phyloP scores from a whole-genome alignment of 129 eudicot genomes.

The Sambucus nigra region DNA sequence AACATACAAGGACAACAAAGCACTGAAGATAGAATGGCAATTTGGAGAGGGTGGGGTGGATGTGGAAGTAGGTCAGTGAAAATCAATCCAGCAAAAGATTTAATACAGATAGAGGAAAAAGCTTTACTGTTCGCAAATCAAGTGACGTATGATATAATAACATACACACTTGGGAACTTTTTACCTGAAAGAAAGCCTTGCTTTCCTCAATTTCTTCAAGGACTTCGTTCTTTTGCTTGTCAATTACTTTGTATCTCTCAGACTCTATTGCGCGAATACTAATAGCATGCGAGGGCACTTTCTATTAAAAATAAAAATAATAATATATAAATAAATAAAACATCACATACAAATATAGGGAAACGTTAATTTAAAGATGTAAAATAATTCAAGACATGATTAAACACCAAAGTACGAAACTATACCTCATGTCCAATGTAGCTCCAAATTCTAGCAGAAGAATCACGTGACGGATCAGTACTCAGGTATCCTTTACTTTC shows the following conservation, averaged over 20 bases:
- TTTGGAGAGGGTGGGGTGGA: no score
- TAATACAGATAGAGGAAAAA: no score
- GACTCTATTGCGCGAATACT: slow-evolving; percentile 83
- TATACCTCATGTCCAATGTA: slow-evolving; percentile 92
- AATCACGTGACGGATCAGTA: slow-evolving; percentile 39
- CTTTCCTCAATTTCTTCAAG: slow-evolving; percentile 98
- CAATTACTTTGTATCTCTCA: slow-evolving; percentile 68
- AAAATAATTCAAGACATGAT: not conserved
- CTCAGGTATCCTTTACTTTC: slow-evolving; percentile 51
- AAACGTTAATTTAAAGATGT: not conserved
- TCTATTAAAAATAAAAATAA: slow-evolving; percentile 26
- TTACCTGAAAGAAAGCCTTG: slow-evolving; percentile 96
- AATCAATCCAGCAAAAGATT: no score
- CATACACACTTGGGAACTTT: not conserved
- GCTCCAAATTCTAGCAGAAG: slow-evolving; percentile 52
- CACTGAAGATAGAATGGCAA: no score
- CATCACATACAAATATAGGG: no score
- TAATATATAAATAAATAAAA: no score
- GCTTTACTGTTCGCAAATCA: no score
- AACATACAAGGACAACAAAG: no score
- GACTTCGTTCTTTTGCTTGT: slow-evolving; percentile 47
- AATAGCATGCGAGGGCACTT: slow-evolving; percentile 52
- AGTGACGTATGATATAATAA: no score
- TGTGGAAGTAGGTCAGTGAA: no score
- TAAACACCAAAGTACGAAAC: not conserved